Evolutionary conservation across 345 rosid species (phyloP).

Genomic region (Punica granatum): DNA sequence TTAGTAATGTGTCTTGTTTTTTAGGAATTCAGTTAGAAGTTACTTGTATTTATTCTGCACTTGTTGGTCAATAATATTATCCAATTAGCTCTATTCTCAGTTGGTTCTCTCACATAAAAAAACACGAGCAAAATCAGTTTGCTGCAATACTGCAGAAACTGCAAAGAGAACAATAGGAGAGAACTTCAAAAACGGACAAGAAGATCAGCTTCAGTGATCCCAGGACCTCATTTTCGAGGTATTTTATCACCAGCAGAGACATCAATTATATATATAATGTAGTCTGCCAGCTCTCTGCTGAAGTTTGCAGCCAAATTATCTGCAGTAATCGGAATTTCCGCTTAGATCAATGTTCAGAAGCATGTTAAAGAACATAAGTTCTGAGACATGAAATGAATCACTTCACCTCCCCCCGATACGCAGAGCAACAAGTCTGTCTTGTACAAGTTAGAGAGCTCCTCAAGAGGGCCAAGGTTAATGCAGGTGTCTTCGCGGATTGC

Average conservation of each 20-base stretch:
- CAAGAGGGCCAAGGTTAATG: constrained; percentile 93
- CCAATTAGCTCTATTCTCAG: too few species aligned
- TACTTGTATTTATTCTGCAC: too few species aligned
- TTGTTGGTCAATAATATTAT: too few species aligned
- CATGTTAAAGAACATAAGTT: not conserved
- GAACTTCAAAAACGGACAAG: constrained; percentile 34
- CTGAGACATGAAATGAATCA: not conserved
- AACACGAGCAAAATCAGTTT: too few species aligned
- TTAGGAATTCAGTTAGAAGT: too few species aligned
- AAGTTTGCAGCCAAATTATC: constrained; percentile 96
- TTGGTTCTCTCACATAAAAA: too few species aligned
- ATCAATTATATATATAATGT: constrained; percentile 87
- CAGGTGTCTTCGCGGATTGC: constrained; percentile 98
- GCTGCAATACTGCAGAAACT: too few species aligned
- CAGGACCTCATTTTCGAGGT: constrained; percentile 96
- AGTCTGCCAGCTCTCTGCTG: constrained; percentile 94
- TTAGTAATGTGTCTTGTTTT: too few species aligned
- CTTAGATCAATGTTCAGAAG: not conserved
- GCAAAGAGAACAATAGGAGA: not conserved
- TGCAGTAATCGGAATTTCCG: constrained; percentile 22
- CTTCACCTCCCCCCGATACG: constrained; percentile 91
- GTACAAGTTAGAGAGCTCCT: constrained; percentile 82
- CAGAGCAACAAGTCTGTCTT: constrained; percentile 88
- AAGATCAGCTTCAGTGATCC: constrained; percentile 97
- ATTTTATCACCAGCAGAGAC: constrained; percentile 94